Conservation (phyloP, 2,329 filamentous ascomycete species). For the Apiospora malaysiana region DNA sequence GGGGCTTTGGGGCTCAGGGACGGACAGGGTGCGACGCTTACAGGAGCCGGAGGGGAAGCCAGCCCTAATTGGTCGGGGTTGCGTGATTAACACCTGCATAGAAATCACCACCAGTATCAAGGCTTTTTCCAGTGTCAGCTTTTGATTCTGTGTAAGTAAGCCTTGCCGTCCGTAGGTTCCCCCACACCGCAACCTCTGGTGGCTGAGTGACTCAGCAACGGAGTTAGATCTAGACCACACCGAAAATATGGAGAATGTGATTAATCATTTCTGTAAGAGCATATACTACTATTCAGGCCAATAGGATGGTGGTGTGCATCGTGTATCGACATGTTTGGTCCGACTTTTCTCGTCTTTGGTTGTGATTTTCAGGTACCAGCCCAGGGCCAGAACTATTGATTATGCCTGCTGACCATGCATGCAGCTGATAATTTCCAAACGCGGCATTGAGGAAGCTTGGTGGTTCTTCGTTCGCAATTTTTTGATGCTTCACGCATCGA, state of each 20-base stretch:
- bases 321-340: not conserved
- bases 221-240: not conserved
- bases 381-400: not conserved
- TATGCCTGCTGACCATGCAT: not conserved
- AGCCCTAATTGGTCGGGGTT: not conserved
- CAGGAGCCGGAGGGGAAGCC: not conserved
- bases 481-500: not conserved
- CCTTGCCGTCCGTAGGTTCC: not conserved
- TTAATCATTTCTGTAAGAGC: not conserved
- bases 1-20: not conserved
- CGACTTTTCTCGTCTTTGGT: not conserved
- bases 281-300: not conserved
- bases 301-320: too few relatives aligned
- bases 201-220: not conserved
- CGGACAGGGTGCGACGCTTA: not conserved
- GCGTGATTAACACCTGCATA: not conserved
- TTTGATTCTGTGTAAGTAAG: not conserved
- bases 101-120: not conserved
- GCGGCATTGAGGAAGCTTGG: not conserved
- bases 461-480: not conserved
- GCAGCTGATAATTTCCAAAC: not conserved
- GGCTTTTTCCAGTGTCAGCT: not conserved
- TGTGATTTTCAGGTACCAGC: not conserved
- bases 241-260: not conserved
- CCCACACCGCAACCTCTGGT: not conserved